Evolutionary conservation across 2,329 filamentous ascomycete genomes (phyloP), one percentile per base, ranked within the genome.

Genomic region (Fusarium torreyae): DNA sequence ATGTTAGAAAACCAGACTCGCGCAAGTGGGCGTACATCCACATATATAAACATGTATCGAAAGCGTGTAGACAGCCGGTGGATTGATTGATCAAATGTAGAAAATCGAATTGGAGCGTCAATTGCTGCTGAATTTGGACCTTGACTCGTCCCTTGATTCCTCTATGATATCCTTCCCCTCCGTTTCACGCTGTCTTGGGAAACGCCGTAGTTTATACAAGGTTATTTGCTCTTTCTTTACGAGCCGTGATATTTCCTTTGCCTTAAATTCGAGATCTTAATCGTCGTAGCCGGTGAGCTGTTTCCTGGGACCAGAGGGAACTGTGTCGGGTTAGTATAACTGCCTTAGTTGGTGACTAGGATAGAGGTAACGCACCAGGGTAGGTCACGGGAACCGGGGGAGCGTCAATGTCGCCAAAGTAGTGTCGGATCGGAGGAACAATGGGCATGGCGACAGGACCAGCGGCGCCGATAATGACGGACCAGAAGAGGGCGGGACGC

Each of bases 401-500:
- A 68, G 91, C 87, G 74, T 90, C 87, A 73, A 89, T 83, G 78
- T 97, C 94, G 74, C 94, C 94, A 59, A 97, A 81, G 69, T 83
- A 85, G 67, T 84, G 82, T 79, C 94, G 86, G 73, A 97, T 84
- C 48, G 93, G 92, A 43, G 94, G 94, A 2, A 93, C 91, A 58
- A 87, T 85, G 63, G 91, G 80, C 68, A 97, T 83, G 60, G 88
- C 83, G 59, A 92, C 80, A 36, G 95, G 96, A 13, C 94, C 94
- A 57, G 89, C 76, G 69, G 81, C 84, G 73, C 93, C 95, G 71
- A 98, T 83, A 61, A 93, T 78, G 76, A 93, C 84, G 75, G 93
- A 94, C 88, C 90, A 98, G 87, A 98, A 97, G 84, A 94, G 92
- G 63, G 94, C 94, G 52, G 96, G 96, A 80, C 92, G 92, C 81